Base-by-base conservation (phyloP, 2,329 filamentous ascomycete species). In the Malbranchea cinnamomea region DNA sequence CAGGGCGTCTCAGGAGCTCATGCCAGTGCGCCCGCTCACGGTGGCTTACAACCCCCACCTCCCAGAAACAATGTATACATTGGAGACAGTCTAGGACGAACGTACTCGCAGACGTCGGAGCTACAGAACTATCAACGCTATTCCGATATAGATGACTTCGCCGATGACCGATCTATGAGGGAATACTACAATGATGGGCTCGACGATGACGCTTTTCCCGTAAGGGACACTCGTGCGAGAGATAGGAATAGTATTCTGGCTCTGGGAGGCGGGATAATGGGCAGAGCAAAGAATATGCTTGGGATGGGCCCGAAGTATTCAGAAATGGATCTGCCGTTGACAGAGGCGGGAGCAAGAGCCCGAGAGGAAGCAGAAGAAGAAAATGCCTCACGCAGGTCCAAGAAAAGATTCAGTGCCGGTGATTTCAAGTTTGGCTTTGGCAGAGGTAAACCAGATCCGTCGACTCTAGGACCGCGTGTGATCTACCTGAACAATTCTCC, bases 401-500 rank as follows among this genome's bases (percentile, higher is more conserved):
- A 60, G 41, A 78, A 67, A 53, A 74, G 64, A 43, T 74, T 80
- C 43, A 73, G 73, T 42, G 62, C 75, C 46, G 69, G 72, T 43
- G 81, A 73, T 49, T 91, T 95, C 72, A 93, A 82, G 59, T 94
- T 93, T 53, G 82, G 85, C 28, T 84, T 95, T 53, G 82, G 83
- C 12, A 65, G 80, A 48, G 68, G 74, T 41, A 89, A 89, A 53
- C 71, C 75, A 24, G 89, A 98, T 53, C 85, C 87, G 5, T 82
- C 87, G 24, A 91, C 82, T 4, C 65, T 95, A 17, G 89, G 89
- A 7, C 89, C 89, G 24, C 72, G 89, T 41, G 74, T 94, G 43
- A 95, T 98, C 50, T 74, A 91, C 52, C 71, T 98, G 50, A 98
- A 98, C 67, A 95, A 98, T 49, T 78, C 85, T 3, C 83, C 87